Evolutionary conservation across 2,329 filamentous ascomycete genomes (phyloP), one percentile per base, ranked within the genome.

Genomic region (Penicillium digitatum): DNA sequence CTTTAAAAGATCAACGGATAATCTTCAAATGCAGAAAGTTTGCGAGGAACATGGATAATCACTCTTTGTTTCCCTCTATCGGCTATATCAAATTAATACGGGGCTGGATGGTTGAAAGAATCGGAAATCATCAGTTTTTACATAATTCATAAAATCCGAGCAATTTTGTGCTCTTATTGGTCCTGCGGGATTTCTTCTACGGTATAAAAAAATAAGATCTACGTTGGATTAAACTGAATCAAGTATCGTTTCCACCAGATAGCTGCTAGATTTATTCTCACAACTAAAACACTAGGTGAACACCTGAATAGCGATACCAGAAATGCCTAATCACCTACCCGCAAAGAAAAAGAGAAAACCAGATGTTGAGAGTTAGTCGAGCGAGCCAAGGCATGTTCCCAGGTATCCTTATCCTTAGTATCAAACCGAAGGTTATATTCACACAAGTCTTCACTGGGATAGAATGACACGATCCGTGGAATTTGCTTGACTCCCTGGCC

Each of bases 401-500:
- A 31, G 12, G 39, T 32, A 26, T 54, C 18, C 26, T 50, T 32
- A 26, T 54, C 18, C 26, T 50, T 46, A 31, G 51, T 37, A 32
- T 54, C 52, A 12, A 54, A 44, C n/a, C 39, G 52, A 27, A 54
- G 12, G 26, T 54, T 50, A 10, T n/a, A 37, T 14, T 14, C 20
- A 16, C 12, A 11, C 24, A 4, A 14, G 4, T 49, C 5, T 10
- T n/a, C 11, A 11, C 37, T n/a, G 4, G 12, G 40, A 27, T 34
- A 24, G 12, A 40, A 55, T 8, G 20, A 48, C 11, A 44, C 29
- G 24, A 59, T 39, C 3, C 51, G 47, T 10, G 47, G 29, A 37
- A 59, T 59, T 2, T 48, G 55, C 11, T 42, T 47, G 5, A 54
- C 24, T 3, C 55, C 55, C n/a, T 54, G 48, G 14, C 48, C 39